Percentiles rank a stretch among this genome's conserved stretches.
phyloP scores from a whole-genome alignment of 129 eudicot genomes.

The Gnaphalium uliginosum region DNA sequence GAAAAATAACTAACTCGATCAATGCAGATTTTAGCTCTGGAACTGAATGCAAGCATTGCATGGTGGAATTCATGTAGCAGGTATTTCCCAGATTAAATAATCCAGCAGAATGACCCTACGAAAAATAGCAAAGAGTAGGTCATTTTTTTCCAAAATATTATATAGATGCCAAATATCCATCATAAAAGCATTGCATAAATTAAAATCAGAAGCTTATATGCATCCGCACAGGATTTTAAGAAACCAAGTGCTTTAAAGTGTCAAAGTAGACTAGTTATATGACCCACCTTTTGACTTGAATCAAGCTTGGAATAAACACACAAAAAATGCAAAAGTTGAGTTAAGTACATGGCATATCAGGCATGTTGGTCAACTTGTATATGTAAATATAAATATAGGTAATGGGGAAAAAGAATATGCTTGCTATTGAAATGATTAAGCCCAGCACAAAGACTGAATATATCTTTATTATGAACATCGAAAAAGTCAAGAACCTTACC shows the following conservation, averaged over 20 bases:
- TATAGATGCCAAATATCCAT: background rate
- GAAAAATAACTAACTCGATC: conserved; percentile 52
- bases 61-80: conserved; percentile 96
- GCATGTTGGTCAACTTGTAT: background rate
- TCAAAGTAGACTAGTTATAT: background rate
- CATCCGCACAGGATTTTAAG: background rate
- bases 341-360: background rate
- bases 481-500: conserved; percentile 46
- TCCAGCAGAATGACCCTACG: conserved; percentile 68
- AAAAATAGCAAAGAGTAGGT: background rate
- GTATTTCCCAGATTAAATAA: conserved; percentile 89
- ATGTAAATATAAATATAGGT: background rate
- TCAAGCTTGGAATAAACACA: conserved; percentile 1
- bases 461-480: background rate
- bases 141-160: background rate
- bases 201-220: background rate
- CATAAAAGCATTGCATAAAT: background rate
- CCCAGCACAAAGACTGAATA: background rate
- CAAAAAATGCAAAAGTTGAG: background rate
- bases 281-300: background rate
- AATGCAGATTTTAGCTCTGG: conserved; percentile 96
- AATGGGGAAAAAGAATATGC: background rate
- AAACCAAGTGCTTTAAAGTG: background rate
- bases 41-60: conserved; percentile 94
- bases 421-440: background rate